phyloP scores from a whole-genome alignment of 2,329 filamentous ascomycete genomes.

The Aspergillus glaucus region DNA sequence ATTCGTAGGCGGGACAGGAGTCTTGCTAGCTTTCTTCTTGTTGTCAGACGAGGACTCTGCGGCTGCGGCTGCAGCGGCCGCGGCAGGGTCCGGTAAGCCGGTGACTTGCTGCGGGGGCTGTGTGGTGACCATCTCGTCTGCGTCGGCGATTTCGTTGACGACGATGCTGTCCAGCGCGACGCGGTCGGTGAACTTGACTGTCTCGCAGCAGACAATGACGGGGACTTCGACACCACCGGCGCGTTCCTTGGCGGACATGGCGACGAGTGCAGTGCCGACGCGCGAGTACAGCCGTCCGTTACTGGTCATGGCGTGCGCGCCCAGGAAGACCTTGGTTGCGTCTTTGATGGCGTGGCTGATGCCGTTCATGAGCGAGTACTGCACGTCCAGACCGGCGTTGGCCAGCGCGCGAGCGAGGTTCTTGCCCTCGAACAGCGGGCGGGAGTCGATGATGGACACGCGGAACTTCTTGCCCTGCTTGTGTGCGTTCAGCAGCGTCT shows the following conservation, averaged over 20 bases:
- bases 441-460: conserved; percentile 76
- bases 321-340: conserved; percentile 70
- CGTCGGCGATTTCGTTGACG: conserved; percentile 81
- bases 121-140: conserved; percentile 55
- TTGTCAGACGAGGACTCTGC: conserved; percentile 20
- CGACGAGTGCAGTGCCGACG: conserved; percentile 78
- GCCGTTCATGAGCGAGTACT: conserved; percentile 75
- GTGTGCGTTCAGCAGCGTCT: conserved; percentile 68
- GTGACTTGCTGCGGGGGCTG: conserved; percentile 27
- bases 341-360: conserved; percentile 67
- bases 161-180: conserved; percentile 89
- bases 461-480: conserved; percentile 66
- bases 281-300: conserved; percentile 87
- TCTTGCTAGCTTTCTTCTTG: conserved; percentile 21
- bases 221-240: conserved; percentile 57
- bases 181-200: conserved; percentile 87
- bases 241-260: conserved; percentile 67
- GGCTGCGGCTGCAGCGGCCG: conserved; percentile 7
- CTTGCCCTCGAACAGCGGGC: conserved; percentile 64
- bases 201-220: conserved; percentile 87
- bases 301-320: conserved; percentile 90
- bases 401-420: conserved; percentile 66
- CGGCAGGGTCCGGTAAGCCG: conserved; percentile 22
- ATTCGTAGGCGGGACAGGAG: conserved; percentile 9
- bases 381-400: conserved; percentile 64